These are phyloP conservation scores for Backusella tuberculispora DNA, from an alignment of 192 early-diverging fungal species.

Conservation along the genomic window DNA sequence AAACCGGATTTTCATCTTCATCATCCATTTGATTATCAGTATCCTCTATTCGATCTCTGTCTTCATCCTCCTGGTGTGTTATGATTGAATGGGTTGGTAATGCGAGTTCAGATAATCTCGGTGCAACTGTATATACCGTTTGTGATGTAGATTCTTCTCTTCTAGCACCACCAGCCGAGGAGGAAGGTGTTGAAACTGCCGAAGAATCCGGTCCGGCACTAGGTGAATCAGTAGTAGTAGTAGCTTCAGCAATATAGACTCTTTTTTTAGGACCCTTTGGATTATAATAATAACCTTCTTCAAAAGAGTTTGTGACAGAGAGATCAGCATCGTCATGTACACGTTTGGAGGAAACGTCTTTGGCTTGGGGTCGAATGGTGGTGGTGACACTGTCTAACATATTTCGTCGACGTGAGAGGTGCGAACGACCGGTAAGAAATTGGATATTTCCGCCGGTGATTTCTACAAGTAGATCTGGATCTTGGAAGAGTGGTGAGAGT, in stretches of 20 bases:
- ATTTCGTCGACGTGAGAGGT: neutral
- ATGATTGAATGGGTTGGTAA: neutral
- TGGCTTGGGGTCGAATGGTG: conserved; percentile 7
- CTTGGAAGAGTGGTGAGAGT: conserved; percentile 15
- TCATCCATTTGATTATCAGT: neutral
- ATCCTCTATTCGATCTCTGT: neutral
- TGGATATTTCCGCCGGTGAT: neutral
- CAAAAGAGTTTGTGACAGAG: neutral
- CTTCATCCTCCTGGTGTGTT: neutral
- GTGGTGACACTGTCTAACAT: neutral
- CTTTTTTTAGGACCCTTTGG: neutral
- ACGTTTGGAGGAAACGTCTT: neutral
- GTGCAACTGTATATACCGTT: neutral
- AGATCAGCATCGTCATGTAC: neutral
- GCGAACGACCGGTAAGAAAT: neutral
- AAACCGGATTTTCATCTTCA: neutral
- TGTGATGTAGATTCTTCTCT: too few species aligned
- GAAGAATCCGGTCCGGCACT: too few species aligned
- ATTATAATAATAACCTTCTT: neutral
- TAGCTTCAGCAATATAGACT: neutral
- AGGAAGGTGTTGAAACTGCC: too few species aligned
- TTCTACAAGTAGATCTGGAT: neutral
- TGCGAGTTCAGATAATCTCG: neutral
- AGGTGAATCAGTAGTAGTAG: too few species aligned
- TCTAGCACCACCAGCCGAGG: too few species aligned